Conservation (phyloP, 192 early-diverging fungal genomes). For the Rhizophagus clarus region DNA sequence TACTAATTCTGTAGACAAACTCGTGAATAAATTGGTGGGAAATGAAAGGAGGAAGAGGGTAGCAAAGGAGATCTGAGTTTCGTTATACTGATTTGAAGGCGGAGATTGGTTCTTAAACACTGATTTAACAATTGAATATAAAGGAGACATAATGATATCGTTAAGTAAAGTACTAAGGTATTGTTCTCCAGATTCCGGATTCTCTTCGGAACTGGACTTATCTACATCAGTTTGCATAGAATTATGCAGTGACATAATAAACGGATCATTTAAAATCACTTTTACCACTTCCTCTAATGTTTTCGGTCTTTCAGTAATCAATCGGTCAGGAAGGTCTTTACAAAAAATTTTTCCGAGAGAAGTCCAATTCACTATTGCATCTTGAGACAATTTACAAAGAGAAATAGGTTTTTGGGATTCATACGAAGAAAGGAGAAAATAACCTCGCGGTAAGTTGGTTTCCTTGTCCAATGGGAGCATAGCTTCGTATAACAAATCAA, state of each 20-base stretch:
- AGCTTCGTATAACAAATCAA: constrained; percentile 75
- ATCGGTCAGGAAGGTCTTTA: constrained; percentile 53
- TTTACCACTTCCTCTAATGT: constrained; percentile 48
- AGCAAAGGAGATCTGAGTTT: constrained; percentile 50
- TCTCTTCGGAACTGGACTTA: constrained; percentile 42
- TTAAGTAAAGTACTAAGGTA: constrained; percentile 44
- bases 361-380: constrained; percentile 47
- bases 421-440: constrained; percentile 75
- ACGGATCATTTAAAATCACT: constrained; percentile 47
- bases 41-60: constrained; percentile 64
- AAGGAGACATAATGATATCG: constrained; percentile 42
- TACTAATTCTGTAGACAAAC: constrained; percentile 50
- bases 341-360: constrained; percentile 56
- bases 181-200: constrained; percentile 39
- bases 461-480: constrained; percentile 81
- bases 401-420: constrained; percentile 21
- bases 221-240: constrained; percentile 18
- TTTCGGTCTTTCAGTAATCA: constrained; percentile 54
- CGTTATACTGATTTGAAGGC: constrained; percentile 25
- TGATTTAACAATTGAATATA: constrained; percentile 47
- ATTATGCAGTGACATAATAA: constrained; percentile 9
- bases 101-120: constrained; percentile 31
- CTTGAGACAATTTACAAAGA: constrained; percentile 7
- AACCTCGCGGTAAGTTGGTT: constrained; percentile 82
- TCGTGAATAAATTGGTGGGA: constrained; percentile 56